phyloP scores from a whole-genome alignment of 306 rosid genomes.

The Prunus salicina region DNA sequence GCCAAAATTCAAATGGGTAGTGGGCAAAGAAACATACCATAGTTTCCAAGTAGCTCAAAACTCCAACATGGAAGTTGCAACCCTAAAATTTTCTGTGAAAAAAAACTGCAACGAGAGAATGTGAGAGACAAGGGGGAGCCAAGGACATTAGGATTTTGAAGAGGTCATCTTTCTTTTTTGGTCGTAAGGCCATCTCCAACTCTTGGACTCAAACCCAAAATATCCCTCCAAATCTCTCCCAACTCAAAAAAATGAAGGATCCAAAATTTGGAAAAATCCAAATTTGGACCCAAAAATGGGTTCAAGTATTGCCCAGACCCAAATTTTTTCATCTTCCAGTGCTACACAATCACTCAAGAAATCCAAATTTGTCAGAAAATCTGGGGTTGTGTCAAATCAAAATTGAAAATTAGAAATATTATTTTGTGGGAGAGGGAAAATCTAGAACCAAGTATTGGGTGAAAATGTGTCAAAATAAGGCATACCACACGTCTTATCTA shows the following conservation, averaged over 20 bases:
- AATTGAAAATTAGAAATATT: not conserved
- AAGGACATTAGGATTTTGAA: not conserved
- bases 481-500: too few species aligned
- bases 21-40: slow-evolving; percentile 7
- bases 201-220: too few species aligned
- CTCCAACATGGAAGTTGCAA: not conserved
- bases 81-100: not conserved
- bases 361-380: not conserved
- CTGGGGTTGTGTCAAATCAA: not conserved
- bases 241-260: too few species aligned
- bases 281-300: too few species aligned
- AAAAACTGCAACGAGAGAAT: not conserved
- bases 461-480: not conserved
- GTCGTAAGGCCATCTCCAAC: too few species aligned
- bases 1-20: not conserved
- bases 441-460: not conserved
- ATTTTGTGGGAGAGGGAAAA: not conserved
- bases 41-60: not conserved
- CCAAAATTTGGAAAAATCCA: too few species aligned
- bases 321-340: too few species aligned
- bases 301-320: too few species aligned
- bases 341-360: not conserved
- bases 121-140: not conserved
- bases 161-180: not conserved
- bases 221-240: too few species aligned